These are phyloP conservation scores for Amoebophrya sp. DNA, from an alignment of 169 alveolate genomes.

Conservation along the genomic window DNA sequence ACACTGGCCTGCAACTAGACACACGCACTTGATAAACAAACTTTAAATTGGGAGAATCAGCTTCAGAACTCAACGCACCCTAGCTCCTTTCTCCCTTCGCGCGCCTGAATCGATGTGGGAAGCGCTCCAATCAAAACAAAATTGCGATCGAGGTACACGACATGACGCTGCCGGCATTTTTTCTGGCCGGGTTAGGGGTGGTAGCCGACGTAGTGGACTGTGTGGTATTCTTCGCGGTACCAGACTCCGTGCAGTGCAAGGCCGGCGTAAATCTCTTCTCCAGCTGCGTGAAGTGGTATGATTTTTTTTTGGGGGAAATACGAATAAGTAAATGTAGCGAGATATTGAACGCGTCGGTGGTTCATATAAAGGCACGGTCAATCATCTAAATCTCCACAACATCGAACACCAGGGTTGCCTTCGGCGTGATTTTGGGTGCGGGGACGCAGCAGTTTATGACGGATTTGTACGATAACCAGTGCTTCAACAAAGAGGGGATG, in stretches of 20 bases:
- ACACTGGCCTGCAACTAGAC: no score
- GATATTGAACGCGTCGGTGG: no score
- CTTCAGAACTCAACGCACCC: no score
- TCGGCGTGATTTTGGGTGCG: neutral
- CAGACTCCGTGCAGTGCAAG: neutral
- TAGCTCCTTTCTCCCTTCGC: no score
- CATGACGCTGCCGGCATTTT: neutral
- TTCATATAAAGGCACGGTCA: no score
- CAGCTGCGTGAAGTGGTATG: neutral
- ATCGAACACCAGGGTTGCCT: neutral
- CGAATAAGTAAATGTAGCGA: no score
- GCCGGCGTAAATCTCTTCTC: neutral
- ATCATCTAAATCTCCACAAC: no score
- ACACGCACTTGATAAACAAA: no score
- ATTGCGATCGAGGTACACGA: neutral
- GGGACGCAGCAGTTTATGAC: neutral
- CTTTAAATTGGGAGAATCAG: no score
- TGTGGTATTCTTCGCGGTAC: neutral
- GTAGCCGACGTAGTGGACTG: neutral
- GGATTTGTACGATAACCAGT: neutral
- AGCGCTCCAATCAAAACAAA: no score
- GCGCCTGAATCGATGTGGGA: no score
- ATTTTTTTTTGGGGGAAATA: no score
- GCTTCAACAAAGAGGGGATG: constrained; percentile 2
- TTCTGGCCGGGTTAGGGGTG: neutral